These are phyloP conservation scores for Solanum raphanifolium DNA, from an alignment of 257 asterid species.

Conservation along the genomic window DNA sequence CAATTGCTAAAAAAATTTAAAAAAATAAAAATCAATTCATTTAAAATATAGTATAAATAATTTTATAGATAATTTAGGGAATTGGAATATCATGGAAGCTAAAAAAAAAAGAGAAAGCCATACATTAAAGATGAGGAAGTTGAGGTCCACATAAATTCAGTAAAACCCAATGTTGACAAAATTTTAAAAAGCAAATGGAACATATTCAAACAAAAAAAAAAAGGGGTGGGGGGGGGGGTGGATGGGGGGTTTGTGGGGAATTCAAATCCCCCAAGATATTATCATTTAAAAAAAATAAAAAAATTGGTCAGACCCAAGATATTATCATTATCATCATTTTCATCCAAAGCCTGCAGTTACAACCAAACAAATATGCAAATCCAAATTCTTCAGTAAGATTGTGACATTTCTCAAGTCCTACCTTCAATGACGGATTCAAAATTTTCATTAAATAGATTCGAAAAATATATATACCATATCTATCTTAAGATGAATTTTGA, in stretches of 20 bases:
- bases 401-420: neutral
- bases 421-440: accelerated
- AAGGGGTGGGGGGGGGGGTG: too few relatives aligned
- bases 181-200: neutral
- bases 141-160: neutral
- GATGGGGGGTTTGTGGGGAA: neutral
- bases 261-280: neutral
- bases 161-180: neutral
- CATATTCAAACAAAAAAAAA: neutral
- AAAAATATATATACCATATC: too few relatives aligned
- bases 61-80: neutral
- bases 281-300: neutral
- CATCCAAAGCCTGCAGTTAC: neutral
- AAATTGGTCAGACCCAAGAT: neutral
- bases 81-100: neutral
- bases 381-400: neutral
- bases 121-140: neutral
- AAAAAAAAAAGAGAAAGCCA: neutral
- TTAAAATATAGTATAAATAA: neutral
- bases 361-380: neutral
- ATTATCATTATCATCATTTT: neutral
- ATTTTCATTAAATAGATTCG: too few relatives aligned
- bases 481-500: too few relatives aligned
- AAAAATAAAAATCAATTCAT: neutral
- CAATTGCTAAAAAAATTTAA: neutral